A percentile compares a stretch with the other conserved stretches of the same genome.
Evolutionary conservation across 495 filamentous ascomycete genomes (phyloP).

Genomic region (Talaromyces nanjingensis): DNA sequence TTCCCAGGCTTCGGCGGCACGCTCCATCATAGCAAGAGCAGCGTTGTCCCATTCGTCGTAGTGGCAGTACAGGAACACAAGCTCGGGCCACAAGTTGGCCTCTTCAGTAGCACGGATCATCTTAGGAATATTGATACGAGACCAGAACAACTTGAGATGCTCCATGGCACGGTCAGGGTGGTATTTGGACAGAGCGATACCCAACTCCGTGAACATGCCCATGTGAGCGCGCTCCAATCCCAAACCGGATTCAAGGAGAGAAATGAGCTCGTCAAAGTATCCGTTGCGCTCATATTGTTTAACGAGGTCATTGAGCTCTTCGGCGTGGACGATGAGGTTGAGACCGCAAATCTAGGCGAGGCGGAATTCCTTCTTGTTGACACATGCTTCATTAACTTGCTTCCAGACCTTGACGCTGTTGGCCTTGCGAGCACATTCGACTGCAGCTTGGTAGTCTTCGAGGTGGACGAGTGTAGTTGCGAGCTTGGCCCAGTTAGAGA

Average conservation of each 20-base stretch:
- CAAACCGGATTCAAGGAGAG: conserved; percentile 88
- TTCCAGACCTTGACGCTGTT: conserved; percentile 99
- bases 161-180: conserved; percentile 97
- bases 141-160: conserved; percentile 98
- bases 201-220: conserved; percentile 98
- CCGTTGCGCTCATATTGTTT: conserved; percentile 95
- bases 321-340: conserved; percentile 96
- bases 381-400: conserved; percentile 95
- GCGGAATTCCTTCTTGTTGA: conserved; percentile 98
- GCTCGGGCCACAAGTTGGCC: conserved; percentile 92
- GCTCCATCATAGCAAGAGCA: conserved; percentile 98
- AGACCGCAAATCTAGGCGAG: conserved; percentile 98
- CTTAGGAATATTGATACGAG: conserved; percentile 96
- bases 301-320: conserved; percentile 89
- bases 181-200: conserved; percentile 92
- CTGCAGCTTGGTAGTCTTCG: conserved; percentile 94
- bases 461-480: conserved; percentile 95
- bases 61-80: conserved; percentile 98
- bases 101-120: conserved; percentile 94
- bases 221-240: conserved; percentile 86
- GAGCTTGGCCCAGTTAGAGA: conserved; percentile 99
- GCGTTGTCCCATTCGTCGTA: conserved; percentile 99
- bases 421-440: conserved; percentile 97
- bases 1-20: conserved; percentile 96
- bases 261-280: conserved; percentile 97